Conservation (phyloP, 352 stramenopile genomes). For the Pythium angustatum region DNA sequence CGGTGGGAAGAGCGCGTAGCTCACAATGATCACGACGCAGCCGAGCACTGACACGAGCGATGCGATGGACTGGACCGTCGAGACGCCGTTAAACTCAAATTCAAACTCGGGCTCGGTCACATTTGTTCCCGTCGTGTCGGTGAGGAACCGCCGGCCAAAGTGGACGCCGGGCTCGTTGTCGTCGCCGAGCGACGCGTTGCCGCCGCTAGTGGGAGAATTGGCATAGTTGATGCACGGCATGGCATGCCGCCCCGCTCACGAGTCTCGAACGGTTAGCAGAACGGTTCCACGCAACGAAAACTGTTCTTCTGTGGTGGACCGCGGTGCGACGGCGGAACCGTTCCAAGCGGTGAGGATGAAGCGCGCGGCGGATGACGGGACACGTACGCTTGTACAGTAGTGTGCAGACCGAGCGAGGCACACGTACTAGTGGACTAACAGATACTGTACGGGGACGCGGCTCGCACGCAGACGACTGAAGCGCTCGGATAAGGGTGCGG, state of each 20-base stretch:
- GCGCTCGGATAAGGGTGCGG: no score
- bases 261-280: background rate
- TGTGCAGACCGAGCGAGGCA: no score
- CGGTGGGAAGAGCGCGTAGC: slow-evolving; percentile 79
- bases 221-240: slow-evolving; percentile 10
- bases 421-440: no score
- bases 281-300: no score
- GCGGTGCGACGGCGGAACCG: no score
- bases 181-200: background rate
- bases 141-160: slow-evolving; percentile 20
- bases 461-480: no score
- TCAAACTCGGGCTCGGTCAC: slow-evolving; percentile 23
- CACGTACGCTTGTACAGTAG: no score
- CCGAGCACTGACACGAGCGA: slow-evolving; percentile 72
- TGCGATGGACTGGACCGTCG: slow-evolving; percentile 55
- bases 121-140: background rate
- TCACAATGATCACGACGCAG: slow-evolving; percentile 78
- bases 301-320: no score
- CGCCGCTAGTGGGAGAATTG: background rate
- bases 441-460: no score
- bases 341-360: no score
- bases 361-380: no score
- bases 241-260: slow-evolving; percentile 11
- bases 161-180: slow-evolving; percentile 6
- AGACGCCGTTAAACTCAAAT: slow-evolving; percentile 54